Base-by-base conservation (phyloP, 1,284 basidiomycete genomes). In the Leccinum subspadiceum region DNA sequence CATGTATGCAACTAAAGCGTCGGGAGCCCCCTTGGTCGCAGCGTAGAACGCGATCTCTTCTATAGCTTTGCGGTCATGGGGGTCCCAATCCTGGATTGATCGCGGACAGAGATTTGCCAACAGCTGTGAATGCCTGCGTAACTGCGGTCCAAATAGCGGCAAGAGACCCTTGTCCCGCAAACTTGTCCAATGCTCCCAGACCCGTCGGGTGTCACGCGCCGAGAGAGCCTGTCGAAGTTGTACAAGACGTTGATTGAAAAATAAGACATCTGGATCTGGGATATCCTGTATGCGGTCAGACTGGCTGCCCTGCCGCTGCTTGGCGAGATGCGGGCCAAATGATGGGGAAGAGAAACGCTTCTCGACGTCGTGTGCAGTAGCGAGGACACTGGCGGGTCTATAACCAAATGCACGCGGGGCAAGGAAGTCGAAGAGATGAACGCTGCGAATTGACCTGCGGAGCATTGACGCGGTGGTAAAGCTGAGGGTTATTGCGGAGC, bases 1-100 rank as follows among this genome's bases (percentile, higher is more conserved):
- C 81, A 90, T 79, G 62, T 80, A 78, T 22, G 76, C 76, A 58
- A 75, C 75, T 52, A 90, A 72, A 2, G 81, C 82, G 7, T 79
- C 75, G 10, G 77, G 73, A 17, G 71, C 70, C 1, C 79, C 80
- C 58, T 75, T 73, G n/a, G 68, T 69, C 1, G 77, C 76, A 2
- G 81, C 78, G 17, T 79, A 73, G 20, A 87, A 58, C 6, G 83
- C 81, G 51, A 89, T 79, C 54, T 80, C 75, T 60, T 81, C 77
- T 13, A 81, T 67, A 15, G 70, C 65, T 33, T 64, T 63, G 51
- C 68, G 66, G 33, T 77, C 71, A 26, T 67, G 60, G 20, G 68
- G 60, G 59, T 68, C 64, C 70, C 71, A 77, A 26, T 53, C 41
- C 17, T 63, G 59, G 17, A 53, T 59, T 24, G 44, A 61, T 29